Conservation (phyloP, 306 rosid genomes). For the Potentilla sterilis region DNA sequence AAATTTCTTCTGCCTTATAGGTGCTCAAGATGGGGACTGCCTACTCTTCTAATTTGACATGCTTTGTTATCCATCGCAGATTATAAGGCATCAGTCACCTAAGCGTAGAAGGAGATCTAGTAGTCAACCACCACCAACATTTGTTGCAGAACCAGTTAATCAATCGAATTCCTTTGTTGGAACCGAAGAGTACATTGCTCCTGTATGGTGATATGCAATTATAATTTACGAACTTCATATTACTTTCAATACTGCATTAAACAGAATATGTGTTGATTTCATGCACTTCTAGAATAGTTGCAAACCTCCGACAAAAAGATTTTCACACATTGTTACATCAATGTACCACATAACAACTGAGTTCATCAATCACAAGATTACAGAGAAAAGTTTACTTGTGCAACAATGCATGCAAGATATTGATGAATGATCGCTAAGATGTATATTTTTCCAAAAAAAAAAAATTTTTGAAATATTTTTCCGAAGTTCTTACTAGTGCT, state of each 20-base stretch:
- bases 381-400: not conserved
- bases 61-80: slow-evolving; percentile 38
- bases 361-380: not conserved
- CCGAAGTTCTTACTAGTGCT: slow-evolving; percentile 31
- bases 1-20: not conserved
- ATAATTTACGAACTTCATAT: slow-evolving; percentile 24
- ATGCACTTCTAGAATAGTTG: not conserved
- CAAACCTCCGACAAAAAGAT: not conserved
- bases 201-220: slow-evolving; percentile 61
- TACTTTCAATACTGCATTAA: not conserved
- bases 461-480: too few relatives aligned
- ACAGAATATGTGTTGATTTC: slow-evolving; percentile 1
- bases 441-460: slow-evolving; percentile 22
- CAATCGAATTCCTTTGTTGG: slow-evolving; percentile 91
- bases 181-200: slow-evolving; percentile 97
- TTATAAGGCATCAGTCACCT: slow-evolving; percentile 50
- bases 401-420: not conserved
- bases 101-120: slow-evolving; percentile 49
- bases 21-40: slow-evolving; percentile 21
- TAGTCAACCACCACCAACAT: slow-evolving; percentile 60
- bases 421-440: not conserved
- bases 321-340: not conserved
- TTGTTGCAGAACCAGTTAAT: slow-evolving; percentile 71
- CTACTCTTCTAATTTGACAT: not conserved
- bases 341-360: too few relatives aligned